Base-by-base conservation (phyloP, 139 green algal genomes). In the Penium margaritaceum region DNA sequence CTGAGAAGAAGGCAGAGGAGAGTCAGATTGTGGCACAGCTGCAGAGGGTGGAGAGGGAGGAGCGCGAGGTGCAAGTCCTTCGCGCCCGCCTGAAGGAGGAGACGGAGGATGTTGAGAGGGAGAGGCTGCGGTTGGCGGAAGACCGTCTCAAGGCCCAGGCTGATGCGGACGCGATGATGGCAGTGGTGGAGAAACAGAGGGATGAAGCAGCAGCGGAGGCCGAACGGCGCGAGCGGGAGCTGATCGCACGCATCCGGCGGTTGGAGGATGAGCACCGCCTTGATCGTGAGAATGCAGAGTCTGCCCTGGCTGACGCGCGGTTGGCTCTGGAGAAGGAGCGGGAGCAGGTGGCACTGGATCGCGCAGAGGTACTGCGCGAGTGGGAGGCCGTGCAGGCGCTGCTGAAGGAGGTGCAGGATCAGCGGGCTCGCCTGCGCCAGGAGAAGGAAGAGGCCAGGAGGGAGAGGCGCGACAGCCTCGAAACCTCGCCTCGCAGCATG, bases 31-130 rank as follows among this genome's bases (percentile, higher is more conserved):
- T 33, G 51, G 24, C 29, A 6, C 51, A 33, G 51, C 29, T n/a
- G 3, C 15, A 24, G 51, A n/a, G 51, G 51, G 24, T 33, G 51
- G 51, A 60, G 51, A 60, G 51, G 21, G 51, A 60, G 51, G 24
- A 33, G 21, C 29, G 51, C 5, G 51, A 60, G 51, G 24, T 60
- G 51, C 24, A 60, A 24, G 30, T 33, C 24, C 51, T 33, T n/a
- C 51, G 51, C 24, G 51, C 21, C 2, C 29, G 30, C 24, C 6
- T 27, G 15, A 60, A 60, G 51, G 51, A 60, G 19, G 51, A 60
- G 51, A 60, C 24, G 51, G 51, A 60, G 51, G 51, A 60, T 5
- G 51, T 60, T n/a, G 51, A 60, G 51, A n/a, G 51, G n/a, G 24
- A 60, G 51, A 60, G 30, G 12, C 51, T 60, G 51, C 24, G 30